phyloP scores from a whole-genome alignment of 2,329 filamentous ascomycete species.

The Ilyonectria robusta region DNA sequence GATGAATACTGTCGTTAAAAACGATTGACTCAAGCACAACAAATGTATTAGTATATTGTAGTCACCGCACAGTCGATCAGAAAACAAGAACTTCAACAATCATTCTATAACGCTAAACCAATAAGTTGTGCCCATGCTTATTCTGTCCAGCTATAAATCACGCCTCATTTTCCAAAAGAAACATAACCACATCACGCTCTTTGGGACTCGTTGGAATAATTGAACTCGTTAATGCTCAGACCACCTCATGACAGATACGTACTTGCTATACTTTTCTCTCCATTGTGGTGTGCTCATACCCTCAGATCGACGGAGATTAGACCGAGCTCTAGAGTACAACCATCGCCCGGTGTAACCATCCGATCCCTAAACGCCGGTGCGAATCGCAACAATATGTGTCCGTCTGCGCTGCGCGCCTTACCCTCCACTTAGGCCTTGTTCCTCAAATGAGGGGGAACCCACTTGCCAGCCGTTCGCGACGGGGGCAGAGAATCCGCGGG shows the following conservation, averaged over 20 bases:
- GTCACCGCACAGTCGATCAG: no score
- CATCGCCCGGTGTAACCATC: conserved; percentile 50
- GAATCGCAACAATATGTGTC: conserved; percentile 49
- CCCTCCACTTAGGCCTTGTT: conserved; percentile 49
- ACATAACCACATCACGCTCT: conserved; percentile 11
- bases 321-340: conserved; percentile 57
- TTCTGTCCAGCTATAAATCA: not conserved
- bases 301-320: conserved; percentile 51
- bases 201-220: conserved; percentile 35
- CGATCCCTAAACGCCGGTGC: conserved; percentile 57
- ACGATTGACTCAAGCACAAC: no score
- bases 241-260: conserved; percentile 45
- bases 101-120: no score
- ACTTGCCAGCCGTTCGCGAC: conserved; percentile 70
- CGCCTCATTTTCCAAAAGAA: not conserved
- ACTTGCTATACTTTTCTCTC: conserved; percentile 47
- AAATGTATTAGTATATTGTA: no score
- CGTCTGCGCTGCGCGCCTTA: conserved; percentile 34
- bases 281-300: conserved; percentile 50
- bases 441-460: conserved; percentile 66
- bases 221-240: conserved; percentile 45
- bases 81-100: no score
- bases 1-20: no score
- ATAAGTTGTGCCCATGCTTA: not conserved
- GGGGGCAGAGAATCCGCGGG: conserved; percentile 66